phyloP scores from a whole-genome alignment of 1,284 basidiomycete genomes.

The Naganishia liquefaciens region DNA sequence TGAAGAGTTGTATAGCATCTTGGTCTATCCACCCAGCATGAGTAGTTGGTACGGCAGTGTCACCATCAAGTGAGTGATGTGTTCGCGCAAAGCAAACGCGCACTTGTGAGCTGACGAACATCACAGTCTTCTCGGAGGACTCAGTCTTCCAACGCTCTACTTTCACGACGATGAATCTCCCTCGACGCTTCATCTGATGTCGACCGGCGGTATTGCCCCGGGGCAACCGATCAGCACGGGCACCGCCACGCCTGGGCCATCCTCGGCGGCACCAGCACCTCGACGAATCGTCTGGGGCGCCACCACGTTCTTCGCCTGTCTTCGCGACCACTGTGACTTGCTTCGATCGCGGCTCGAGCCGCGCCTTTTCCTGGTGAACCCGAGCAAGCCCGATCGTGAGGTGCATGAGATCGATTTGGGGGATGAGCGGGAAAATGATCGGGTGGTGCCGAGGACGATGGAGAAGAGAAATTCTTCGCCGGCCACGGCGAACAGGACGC shows the following conservation, averaged over 20 bases:
- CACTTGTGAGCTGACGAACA: conserved; percentile 63
- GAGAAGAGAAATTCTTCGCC: neutral
- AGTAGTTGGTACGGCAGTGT: conserved; percentile 54
- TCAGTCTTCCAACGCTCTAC: conserved; percentile 84
- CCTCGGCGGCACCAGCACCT: conserved; percentile 35
- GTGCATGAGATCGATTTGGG: conserved; percentile 60
- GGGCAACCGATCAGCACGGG: conserved; percentile 28
- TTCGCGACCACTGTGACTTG: conserved; percentile 72
- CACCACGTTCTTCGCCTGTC: conserved; percentile 72
- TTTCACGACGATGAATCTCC: conserved; percentile 96
- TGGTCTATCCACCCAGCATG: conserved; percentile 66
- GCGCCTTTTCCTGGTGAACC: conserved; percentile 82
- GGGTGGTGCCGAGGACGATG: conserved; percentile 26
- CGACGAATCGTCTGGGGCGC: conserved; percentile 50
- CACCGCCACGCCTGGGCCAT: conserved; percentile 33
- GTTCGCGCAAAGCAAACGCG: neutral
- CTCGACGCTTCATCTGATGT: conserved; percentile 56
- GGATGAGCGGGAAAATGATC: conserved; percentile 27
- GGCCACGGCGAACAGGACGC: neutral
- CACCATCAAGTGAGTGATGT: conserved; percentile 49
- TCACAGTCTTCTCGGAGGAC: conserved; percentile 79
- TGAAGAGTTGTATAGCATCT: conserved; percentile 82
- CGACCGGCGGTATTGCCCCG: conserved; percentile 37
- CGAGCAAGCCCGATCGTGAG: conserved; percentile 83
- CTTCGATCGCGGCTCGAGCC: conserved; percentile 62